phyloP scores from a whole-genome alignment of 2,329 filamentous ascomycete species.

The Pyrenophora tritici-repentis region DNA sequence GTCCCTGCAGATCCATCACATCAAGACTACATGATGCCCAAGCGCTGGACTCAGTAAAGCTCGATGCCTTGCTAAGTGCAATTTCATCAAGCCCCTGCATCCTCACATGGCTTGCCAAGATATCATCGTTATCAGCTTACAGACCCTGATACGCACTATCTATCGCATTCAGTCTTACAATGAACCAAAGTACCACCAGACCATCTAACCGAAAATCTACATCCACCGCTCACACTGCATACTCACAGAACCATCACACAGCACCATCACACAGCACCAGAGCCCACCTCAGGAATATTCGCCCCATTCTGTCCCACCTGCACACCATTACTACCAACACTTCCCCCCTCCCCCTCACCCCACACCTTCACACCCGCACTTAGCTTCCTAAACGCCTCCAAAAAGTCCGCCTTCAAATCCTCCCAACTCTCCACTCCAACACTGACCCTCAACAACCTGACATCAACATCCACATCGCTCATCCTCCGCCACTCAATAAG shows the following conservation, averaged over 20 bases:
- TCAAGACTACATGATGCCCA: too few species aligned
- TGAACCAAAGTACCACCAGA: too few species aligned
- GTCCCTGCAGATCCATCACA: too few species aligned
- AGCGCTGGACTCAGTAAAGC: too few species aligned
- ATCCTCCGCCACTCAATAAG: constrained; percentile 96
- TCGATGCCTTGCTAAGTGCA: too few species aligned
- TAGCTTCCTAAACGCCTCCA: constrained; percentile 34
- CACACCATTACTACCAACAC: constrained; percentile 8
- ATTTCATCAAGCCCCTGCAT: too few species aligned
- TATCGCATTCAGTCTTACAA: too few species aligned
- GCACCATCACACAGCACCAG: constrained; percentile 30
- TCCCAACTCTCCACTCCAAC: constrained; percentile 86
- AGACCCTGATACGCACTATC: too few species aligned
- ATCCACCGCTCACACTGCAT: too few species aligned
- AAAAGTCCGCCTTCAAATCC: constrained; percentile 78
- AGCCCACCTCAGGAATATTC: constrained; percentile 19
- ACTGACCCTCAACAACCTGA: constrained; percentile 76
- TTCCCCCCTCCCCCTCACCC: neutral
- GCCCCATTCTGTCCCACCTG: constrained; percentile 31
- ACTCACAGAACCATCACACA: constrained; percentile 21
- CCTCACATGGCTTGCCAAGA: too few species aligned
- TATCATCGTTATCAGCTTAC: too few species aligned
- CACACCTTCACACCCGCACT: constrained; percentile 1
- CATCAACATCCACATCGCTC: constrained; percentile 76
- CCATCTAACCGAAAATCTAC: too few species aligned